Percentiles rank a stretch among this genome's conserved stretches.
Conservation (phyloP, 768 basidiomycete species). For the Polyporus arcularius region DNA sequence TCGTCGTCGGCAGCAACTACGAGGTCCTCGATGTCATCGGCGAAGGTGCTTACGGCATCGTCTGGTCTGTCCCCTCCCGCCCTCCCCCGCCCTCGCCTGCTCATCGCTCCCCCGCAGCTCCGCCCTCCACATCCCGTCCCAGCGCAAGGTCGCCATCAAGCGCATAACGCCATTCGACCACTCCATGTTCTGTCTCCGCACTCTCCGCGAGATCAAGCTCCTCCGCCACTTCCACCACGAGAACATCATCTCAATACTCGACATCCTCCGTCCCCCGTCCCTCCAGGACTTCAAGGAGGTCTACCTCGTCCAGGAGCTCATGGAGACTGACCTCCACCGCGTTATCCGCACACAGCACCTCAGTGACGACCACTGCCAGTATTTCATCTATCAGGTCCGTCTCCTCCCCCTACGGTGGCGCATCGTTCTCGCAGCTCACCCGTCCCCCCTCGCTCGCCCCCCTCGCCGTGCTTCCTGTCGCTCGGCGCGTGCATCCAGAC, state of each 20-base stretch:
- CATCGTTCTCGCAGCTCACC: background rate
- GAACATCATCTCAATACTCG: slow-evolving; percentile 94
- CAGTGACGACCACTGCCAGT: slow-evolving; percentile 94
- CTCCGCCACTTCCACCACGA: slow-evolving; percentile 84
- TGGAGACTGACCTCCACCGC: slow-evolving; percentile 96
- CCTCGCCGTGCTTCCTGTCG: background rate
- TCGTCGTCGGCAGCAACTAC: slow-evolving; percentile 65
- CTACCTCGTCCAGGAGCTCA: slow-evolving; percentile 70
- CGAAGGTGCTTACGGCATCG: slow-evolving; percentile 93
- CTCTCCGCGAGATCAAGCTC: slow-evolving; percentile 93
- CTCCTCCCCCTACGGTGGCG: slow-evolving; percentile 9
- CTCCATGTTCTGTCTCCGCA: slow-evolving; percentile 90
- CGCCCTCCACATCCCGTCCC: slow-evolving; percentile 82
- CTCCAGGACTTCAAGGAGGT: slow-evolving; percentile 87
- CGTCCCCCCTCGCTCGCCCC: slow-evolving; percentile 1
- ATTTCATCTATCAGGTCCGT: slow-evolving; percentile 92
- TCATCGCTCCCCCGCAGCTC: slow-evolving; percentile 42
- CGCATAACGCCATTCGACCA: slow-evolving; percentile 96
- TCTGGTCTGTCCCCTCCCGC: slow-evolving; percentile 49
- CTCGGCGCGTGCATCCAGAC: slow-evolving; percentile 47
- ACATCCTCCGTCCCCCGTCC: slow-evolving; percentile 79
- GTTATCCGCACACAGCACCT: slow-evolving; percentile 95
- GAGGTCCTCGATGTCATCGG: slow-evolving; percentile 87
- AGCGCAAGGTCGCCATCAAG: slow-evolving; percentile 95
- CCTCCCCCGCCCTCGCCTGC: background rate